Percentiles rank a stretch among this genome's conserved stretches.
phyloP scores from a whole-genome alignment of 495 filamentous ascomycete species.

The Cladorrhinum samala region DNA sequence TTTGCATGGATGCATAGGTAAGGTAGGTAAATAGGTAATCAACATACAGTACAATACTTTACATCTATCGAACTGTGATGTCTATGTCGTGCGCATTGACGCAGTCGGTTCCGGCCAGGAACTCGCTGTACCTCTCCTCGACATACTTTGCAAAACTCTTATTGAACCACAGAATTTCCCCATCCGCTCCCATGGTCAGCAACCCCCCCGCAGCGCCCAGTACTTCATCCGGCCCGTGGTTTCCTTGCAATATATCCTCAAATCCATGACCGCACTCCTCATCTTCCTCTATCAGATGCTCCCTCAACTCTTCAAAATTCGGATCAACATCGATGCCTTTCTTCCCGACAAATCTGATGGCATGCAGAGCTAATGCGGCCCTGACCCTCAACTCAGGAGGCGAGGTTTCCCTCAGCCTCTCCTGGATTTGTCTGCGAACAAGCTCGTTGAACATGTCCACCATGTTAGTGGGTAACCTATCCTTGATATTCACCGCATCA shows the following conservation, averaged over 20 bases:
- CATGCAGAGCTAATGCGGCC: not conserved
- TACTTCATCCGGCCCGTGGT: not conserved
- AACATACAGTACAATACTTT: too few relatives aligned
- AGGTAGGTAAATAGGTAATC: too few relatives aligned
- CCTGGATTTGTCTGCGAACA: not conserved
- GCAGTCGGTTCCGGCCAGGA: not conserved
- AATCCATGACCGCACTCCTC: not conserved
- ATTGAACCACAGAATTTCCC: not conserved
- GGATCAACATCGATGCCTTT: too few relatives aligned
- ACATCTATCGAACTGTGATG: too few relatives aligned
- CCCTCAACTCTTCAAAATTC: not conserved
- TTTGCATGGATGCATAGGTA: too few relatives aligned
- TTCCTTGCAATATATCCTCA: not conserved
- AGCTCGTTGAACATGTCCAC: not conserved
- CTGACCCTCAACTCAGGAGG: not conserved
- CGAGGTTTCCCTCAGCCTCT: not conserved
- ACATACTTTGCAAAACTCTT: not conserved
- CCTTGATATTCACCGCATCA: not conserved
- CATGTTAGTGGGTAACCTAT: not conserved
- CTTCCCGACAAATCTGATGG: not conserved
- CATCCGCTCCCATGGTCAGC: not conserved
- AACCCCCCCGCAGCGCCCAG: not conserved
- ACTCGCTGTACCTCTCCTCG: not conserved
- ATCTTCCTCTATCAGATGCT: not conserved
- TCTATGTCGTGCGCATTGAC: too few relatives aligned